A percentile compares a stretch with the other conserved stretches of the same genome.
phyloP scores from a whole-genome alignment of 2,329 filamentous ascomycete genomes.

The Polytolypa hystricis region DNA sequence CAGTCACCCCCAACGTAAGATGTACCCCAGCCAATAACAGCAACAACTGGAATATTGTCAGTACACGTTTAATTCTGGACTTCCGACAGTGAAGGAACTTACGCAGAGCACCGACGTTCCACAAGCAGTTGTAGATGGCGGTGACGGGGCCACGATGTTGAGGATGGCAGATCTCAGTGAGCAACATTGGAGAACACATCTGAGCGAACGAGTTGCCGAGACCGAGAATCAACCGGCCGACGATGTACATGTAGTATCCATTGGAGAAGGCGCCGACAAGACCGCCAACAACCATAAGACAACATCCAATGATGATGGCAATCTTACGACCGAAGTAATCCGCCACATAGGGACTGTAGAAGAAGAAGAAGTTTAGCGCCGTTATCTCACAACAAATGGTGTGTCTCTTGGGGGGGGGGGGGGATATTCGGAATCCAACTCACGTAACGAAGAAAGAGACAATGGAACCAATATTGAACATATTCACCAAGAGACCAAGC shows the following conservation, averaged over 20 bases:
- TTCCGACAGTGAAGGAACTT: neutral
- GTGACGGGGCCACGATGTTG: constrained; percentile 20
- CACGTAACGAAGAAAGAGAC: constrained; percentile 37
- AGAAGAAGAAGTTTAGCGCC: no score
- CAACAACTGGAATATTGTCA: neutral
- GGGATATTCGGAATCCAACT: no score
- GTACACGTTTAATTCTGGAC: neutral
- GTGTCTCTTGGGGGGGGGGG: no score
- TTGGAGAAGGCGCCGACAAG: constrained; percentile 18
- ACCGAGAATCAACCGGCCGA: constrained; percentile 20
- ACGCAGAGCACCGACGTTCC: constrained; percentile 37
- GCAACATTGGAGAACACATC: constrained; percentile 19
- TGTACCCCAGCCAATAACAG: no score
- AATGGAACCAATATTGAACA: constrained; percentile 41
- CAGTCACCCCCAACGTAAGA: constrained; percentile 27
- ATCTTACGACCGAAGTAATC: constrained; percentile 38
- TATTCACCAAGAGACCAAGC: constrained; percentile 37
- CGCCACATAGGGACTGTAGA: constrained; percentile 39
- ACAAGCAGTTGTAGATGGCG: constrained; percentile 22
- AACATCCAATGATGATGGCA: constrained; percentile 34
- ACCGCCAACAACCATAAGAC: constrained; percentile 19
- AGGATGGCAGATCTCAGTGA: constrained; percentile 20
- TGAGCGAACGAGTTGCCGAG: constrained; percentile 19
- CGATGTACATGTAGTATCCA: constrained; percentile 20
- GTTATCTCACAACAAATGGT: no score